Base-by-base conservation (phyloP, 352 stramenopile genomes). In the Phytophthora uliginosa region DNA sequence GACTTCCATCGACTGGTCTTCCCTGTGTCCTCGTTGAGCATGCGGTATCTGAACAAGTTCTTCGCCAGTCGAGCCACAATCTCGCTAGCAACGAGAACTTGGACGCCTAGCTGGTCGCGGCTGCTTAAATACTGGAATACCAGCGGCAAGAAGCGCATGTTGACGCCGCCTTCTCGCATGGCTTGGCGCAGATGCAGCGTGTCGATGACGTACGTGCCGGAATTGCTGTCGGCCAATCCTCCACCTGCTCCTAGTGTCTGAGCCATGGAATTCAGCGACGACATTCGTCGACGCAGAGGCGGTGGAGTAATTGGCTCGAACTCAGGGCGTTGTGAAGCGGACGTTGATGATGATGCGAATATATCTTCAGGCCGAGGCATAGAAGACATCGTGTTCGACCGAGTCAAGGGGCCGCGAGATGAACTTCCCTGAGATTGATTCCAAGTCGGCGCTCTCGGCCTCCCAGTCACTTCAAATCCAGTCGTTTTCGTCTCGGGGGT, bases 21-120 rank as follows among this genome's bases (percentile, higher is more conserved):
- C 10, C 74, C 77, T 6, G 71, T 82, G 7, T 81, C 54, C 69
- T 93, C 81, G 47, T 89, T 83, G 1, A 86, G 71, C 58, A 94
- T 74, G 8, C 79, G 77, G 34, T 87, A 93, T 4, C 82, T 82
- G 42, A 96, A 93, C 8, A 95, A 47, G 1, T 83, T 87, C 69
- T 95, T 96, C 4, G 89, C 89, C 28, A 96, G 48, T 34, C 89
- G 82, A 48, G 83, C 75, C 31, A 96, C 52, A 22, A 96, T 94
- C 42, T 94, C 85, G 40, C 79, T 78, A 15, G 89, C 86, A 9
- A 96, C 81, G 7, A 96, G 66, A 12, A 86, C 71, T 47, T 74
- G 64, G 7, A 91, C 69, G 2, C 89, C 89, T 10, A 80, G 79
- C 63, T 95, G 87, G 0, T 76, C 71, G n/a, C 74, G 64, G 4